Percentiles rank a stretch among this genome's conserved stretches.
These are phyloP conservation scores for Spathaspora sp. DNA, from an alignment of 1,139 yeast species.

Conservation along the genomic window DNA sequence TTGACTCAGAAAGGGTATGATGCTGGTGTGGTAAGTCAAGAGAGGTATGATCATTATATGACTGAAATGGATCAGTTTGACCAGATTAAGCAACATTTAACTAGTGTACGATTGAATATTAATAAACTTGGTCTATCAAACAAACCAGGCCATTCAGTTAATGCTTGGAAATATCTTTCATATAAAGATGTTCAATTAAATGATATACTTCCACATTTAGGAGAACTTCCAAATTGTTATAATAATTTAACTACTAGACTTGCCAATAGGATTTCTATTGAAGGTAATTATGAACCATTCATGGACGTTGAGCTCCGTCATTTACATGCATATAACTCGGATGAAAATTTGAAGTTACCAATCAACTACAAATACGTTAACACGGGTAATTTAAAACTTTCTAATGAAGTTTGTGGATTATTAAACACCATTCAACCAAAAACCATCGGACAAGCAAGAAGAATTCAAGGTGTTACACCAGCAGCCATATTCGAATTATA, in stretches of 20 bases:
- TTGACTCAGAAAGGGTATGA: conserved; percentile 68
- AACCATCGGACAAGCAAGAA: conserved; percentile 91
- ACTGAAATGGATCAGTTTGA: conserved; percentile 49
- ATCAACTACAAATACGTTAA: conserved; percentile 57
- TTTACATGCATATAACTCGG: conserved; percentile 77
- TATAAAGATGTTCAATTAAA: conserved; percentile 34
- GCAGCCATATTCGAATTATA: conserved; percentile 73
- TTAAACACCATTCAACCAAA: conserved; percentile 78
- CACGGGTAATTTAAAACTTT: conserved; percentile 48
- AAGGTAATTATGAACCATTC: conserved; percentile 83
- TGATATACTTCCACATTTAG: conserved; percentile 34
- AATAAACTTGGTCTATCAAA: conserved; percentile 47
- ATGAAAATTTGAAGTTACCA: conserved; percentile 74
- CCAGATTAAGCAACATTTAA: conserved; percentile 45
- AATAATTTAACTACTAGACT: conserved; percentile 50
- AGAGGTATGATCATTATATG: conserved; percentile 53
- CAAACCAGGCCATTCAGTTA: conserved; percentile 29
- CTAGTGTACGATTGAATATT: conserved; percentile 48
- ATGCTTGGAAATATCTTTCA: conserved; percentile 47
- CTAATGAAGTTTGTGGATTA: conserved; percentile 71
- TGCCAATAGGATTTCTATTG: conserved; percentile 64
- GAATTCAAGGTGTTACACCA: conserved; percentile 94
- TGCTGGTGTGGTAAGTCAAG: conserved; percentile 65
- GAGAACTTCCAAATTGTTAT: conserved; percentile 23
- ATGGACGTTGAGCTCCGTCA: conserved; percentile 69